Conservation (phyloP, 768 basidiomycete species). For the Rhodotorula diobovata region DNA sequence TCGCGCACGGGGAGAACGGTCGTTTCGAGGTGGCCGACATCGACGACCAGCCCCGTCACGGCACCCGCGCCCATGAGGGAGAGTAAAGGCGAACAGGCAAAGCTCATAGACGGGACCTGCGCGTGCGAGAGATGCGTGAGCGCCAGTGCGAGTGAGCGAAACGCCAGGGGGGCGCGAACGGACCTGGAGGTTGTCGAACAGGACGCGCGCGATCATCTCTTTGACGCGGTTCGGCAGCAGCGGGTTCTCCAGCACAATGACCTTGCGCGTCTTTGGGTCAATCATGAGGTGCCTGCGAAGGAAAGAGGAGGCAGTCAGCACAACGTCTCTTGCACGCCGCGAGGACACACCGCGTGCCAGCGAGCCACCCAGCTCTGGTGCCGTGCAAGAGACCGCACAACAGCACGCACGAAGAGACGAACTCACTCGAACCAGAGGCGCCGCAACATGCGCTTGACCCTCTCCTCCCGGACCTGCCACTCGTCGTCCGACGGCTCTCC, state of each 20-base stretch:
- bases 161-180: slow-evolving; percentile 15
- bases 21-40: slow-evolving; percentile 87
- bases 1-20: slow-evolving; percentile 72
- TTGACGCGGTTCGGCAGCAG: slow-evolving; percentile 80
- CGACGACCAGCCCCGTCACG: slow-evolving; percentile 88
- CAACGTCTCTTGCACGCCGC: neutral
- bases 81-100: slow-evolving; percentile 80
- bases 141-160: too few relatives aligned
- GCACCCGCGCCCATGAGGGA: slow-evolving; percentile 78
- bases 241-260: slow-evolving; percentile 86
- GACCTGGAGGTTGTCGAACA: slow-evolving; percentile 88
- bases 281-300: slow-evolving; percentile 58
- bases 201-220: slow-evolving; percentile 72
- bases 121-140: neutral
- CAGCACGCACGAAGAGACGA: too few relatives aligned
- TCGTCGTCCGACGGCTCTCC: slow-evolving; percentile 45
- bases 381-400: too few relatives aligned
- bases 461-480: slow-evolving; percentile 38
- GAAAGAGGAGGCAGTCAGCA: neutral
- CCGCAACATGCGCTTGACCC: slow-evolving; percentile 23
- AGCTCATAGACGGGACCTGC: slow-evolving; percentile 89
- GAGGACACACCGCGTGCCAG: too few relatives aligned
- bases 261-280: slow-evolving; percentile 90
- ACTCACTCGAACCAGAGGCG: slow-evolving; percentile 37
- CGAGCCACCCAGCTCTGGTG: too few relatives aligned